Conservation (phyloP, 108 stramenopile species). For the Schizochytrium sp. region DNA sequence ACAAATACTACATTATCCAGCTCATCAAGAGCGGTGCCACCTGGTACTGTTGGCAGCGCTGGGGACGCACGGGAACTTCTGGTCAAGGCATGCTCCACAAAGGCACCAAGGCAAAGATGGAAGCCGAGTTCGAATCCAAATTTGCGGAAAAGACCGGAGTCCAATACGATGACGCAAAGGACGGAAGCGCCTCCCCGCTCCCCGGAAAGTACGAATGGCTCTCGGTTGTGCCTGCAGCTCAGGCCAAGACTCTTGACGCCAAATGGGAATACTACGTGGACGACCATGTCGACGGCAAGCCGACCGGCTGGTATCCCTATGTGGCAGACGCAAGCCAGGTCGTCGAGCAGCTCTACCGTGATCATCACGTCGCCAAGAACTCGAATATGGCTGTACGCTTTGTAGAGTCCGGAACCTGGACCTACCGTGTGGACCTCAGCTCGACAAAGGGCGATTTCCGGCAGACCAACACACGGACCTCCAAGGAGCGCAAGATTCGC, state of each 20-base stretch:
- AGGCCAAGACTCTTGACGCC: background rate
- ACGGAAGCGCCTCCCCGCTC: conserved; percentile 22
- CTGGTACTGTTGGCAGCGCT: conserved; percentile 35
- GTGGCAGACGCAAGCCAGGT: conserved; percentile 9
- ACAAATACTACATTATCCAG: conserved; percentile 42
- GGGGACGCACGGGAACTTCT: conserved; percentile 47
- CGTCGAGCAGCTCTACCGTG: conserved; percentile 34
- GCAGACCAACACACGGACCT: background rate
- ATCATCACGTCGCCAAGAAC: conserved; percentile 23
- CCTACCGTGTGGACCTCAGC: conserved; percentile 34
- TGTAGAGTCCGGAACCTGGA: conserved; percentile 31
- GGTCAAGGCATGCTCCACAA: conserved; percentile 29
- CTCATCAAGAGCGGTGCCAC: conserved; percentile 28
- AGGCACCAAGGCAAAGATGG: conserved; percentile 23
- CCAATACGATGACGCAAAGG: conserved; percentile 25
- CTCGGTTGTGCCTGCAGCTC: conserved; percentile 10
- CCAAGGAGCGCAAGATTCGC: conserved; percentile 19
- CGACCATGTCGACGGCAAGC: conserved; percentile 41
- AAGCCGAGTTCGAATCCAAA: conserved; percentile 16
- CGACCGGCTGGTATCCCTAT: conserved; percentile 50
- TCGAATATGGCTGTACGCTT: conserved; percentile 20
- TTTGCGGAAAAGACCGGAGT: conserved; percentile 41
- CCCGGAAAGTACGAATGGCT: conserved; percentile 31
- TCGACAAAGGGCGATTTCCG: conserved; percentile 34
- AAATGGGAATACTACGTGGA: conserved; percentile 50